Percentiles rank a stretch among this genome's conserved stretches.
phyloP scores from a whole-genome alignment of 2,329 filamentous ascomycete species.

The Colletotrichum brevisporum region DNA sequence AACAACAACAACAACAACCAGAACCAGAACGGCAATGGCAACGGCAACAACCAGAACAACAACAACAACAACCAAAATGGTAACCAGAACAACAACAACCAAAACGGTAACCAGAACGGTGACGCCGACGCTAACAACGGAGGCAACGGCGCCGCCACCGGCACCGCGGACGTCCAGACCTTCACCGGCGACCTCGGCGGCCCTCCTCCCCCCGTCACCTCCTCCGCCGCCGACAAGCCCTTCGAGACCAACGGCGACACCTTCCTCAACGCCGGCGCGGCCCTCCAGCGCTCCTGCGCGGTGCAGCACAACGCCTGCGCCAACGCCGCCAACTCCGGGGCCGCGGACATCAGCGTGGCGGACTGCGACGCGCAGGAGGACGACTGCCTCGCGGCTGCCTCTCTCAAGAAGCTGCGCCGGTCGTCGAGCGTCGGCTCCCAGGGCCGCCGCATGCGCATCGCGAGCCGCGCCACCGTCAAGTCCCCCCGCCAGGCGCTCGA shows the following conservation, averaged over 20 bases:
- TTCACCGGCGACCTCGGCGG: slow-evolving; percentile 62
- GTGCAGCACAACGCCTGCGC: slow-evolving; percentile 67
- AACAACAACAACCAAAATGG: slow-evolving; percentile 13
- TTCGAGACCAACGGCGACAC: slow-evolving; percentile 70
- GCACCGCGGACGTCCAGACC: slow-evolving; percentile 56
- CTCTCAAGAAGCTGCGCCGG: slow-evolving; percentile 38
- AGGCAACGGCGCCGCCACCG: slow-evolving; percentile 30
- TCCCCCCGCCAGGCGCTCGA: slow-evolving; percentile 45
- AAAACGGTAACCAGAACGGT: neutral
- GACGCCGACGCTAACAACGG: slow-evolving; percentile 25
- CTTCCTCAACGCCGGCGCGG: slow-evolving; percentile 65
- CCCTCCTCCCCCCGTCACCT: slow-evolving; percentile 57
- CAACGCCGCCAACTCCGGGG: slow-evolving; percentile 63
- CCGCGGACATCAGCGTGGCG: slow-evolving; percentile 50
- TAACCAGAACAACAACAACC: neutral
- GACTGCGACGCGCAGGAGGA: slow-evolving; percentile 62
- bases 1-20: slow-evolving; percentile 45
- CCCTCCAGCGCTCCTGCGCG: slow-evolving; percentile 63
- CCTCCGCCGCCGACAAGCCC: slow-evolving; percentile 54
- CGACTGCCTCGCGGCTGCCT: slow-evolving; percentile 50
- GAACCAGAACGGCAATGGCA: neutral
- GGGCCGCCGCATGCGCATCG: slow-evolving; percentile 42
- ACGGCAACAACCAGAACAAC: slow-evolving; percentile 1
- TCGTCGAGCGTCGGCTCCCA: slow-evolving; percentile 22
- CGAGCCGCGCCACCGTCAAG: slow-evolving; percentile 21